A percentile compares a stretch with the other conserved stretches of the same genome.
phyloP scores from a whole-genome alignment of 495 filamentous ascomycete species.

The Hypomontagnella monticulosa region DNA sequence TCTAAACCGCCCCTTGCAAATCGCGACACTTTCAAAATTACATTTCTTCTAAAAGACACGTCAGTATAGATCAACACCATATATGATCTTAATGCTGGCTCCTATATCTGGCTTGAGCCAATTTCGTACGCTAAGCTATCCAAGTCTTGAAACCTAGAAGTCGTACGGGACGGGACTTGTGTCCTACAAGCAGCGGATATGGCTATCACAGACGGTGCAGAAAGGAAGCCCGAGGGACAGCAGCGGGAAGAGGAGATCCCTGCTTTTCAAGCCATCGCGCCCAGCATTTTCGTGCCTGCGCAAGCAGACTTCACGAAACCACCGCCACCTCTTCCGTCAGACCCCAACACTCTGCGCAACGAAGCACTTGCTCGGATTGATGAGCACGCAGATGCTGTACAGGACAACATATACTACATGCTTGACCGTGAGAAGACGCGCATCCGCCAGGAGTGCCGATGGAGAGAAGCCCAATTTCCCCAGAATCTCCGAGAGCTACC shows the following conservation, averaged over 20 bases:
- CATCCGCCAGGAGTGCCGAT: constrained; percentile 32
- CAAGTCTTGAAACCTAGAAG: too few species aligned
- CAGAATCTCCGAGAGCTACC: neutral
- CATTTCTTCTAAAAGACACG: too few species aligned
- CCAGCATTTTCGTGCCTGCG: constrained; percentile 57
- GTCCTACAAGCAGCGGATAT: constrained; percentile 11
- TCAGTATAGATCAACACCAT: too few species aligned
- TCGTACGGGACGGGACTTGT: too few species aligned
- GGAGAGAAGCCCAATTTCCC: constrained; percentile 24
- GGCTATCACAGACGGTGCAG: neutral
- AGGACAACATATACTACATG: constrained; percentile 55
- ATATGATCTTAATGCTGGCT: too few species aligned
- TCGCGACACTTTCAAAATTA: neutral
- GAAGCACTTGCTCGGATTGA: constrained; percentile 53
- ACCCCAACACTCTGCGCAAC: constrained; percentile 46
- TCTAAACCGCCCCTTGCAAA: neutral
- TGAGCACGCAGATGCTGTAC: constrained; percentile 51
- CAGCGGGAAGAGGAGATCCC: constrained; percentile 46
- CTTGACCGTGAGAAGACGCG: constrained; percentile 52
- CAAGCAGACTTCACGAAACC: constrained; percentile 46
- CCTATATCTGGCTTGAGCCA: neutral
- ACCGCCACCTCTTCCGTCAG: constrained; percentile 37
- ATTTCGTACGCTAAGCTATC: neutral
- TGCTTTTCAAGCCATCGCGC: constrained; percentile 43
- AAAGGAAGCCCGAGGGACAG: neutral